Evolutionary conservation across 2,329 filamentous ascomycete genomes (phyloP).

Genomic region (Leptographium wingfieldii): DNA sequence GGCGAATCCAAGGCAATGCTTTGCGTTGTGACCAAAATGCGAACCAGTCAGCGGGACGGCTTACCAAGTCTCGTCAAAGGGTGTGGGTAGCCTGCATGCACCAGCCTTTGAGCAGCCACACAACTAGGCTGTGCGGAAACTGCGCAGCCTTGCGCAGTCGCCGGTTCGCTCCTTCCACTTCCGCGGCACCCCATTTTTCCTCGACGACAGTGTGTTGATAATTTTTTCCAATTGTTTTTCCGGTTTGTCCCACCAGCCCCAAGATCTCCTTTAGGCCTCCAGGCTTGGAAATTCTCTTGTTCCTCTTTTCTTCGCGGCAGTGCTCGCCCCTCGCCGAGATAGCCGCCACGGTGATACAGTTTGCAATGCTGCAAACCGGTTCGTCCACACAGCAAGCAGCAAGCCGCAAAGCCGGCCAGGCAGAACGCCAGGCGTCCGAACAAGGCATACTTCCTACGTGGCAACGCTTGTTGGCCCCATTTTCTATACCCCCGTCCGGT

Average conservation of each 20-base stretch:
- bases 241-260: background rate
- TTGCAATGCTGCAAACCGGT: background rate
- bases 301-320: background rate
- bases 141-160: background rate
- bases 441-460: background rate
- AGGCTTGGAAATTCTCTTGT: background rate
- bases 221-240: background rate
- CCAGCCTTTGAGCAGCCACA: background rate
- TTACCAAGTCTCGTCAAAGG: background rate
- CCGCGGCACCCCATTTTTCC: background rate
- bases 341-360: background rate
- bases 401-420: background rate
- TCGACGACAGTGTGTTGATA: background rate
- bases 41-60: too few species aligned
- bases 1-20: background rate
- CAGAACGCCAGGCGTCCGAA: background rate
- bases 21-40: background rate
- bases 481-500: background rate
- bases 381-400: background rate
- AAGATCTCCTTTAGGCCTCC: background rate
- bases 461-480: background rate
- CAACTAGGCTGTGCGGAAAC: background rate
- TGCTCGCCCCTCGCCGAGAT: background rate
- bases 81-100: background rate
- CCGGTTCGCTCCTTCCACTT: background rate